Percentiles rank a stretch among this genome's conserved stretches.
phyloP scores from a whole-genome alignment of 305 asterid genomes.

The Fraxinus platypoda region DNA sequence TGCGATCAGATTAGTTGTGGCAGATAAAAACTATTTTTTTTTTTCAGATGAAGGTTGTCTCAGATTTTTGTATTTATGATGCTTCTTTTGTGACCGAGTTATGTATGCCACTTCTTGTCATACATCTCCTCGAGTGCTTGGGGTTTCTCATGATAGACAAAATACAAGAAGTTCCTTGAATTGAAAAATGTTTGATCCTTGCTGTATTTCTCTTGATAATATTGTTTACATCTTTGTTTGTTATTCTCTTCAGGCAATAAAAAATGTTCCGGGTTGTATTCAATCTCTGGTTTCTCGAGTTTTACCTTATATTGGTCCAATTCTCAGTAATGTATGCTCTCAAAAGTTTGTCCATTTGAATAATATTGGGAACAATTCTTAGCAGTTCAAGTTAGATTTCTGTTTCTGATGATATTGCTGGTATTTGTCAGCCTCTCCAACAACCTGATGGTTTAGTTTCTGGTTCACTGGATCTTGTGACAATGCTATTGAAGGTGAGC shows the following conservation, averaged over 20 bases:
- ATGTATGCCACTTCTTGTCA: not conserved
- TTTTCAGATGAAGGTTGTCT: conserved; percentile 4
- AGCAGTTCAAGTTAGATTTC: conserved; percentile 19
- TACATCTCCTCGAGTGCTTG: conserved; percentile 5
- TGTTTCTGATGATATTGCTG: conserved; percentile 28
- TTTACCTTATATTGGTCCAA: conserved; percentile 74
- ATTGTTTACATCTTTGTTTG: conserved; percentile 17
- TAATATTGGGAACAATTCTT: conserved; percentile 1
- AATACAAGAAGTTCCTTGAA: not conserved
- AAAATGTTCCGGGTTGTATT: conserved; percentile 87
- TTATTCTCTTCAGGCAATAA: conserved; percentile 65
- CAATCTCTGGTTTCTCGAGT: conserved; percentile 83
- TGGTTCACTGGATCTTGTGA: conserved; percentile 84
- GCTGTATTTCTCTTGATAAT: conserved; percentile 2
- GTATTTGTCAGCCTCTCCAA: conserved; percentile 76
- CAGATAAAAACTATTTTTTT: not conserved
- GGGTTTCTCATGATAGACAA: conserved; percentile 1
- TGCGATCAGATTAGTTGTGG: not conserved
- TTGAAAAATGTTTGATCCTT: not conserved
- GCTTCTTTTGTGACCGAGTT: not conserved
- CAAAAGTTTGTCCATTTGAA: conserved; percentile 21
- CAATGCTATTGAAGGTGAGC: conserved; percentile 82
- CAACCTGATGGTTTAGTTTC: conserved; percentile 92
- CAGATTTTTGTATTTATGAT: conserved; percentile 13
- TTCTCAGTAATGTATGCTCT: conserved; percentile 68